A percentile compares a stretch with the other conserved stretches of the same genome.
These are phyloP conservation scores for Entomortierella beljakovae DNA, from an alignment of 192 early-diverging fungal genomes.

Conservation along the genomic window DNA sequence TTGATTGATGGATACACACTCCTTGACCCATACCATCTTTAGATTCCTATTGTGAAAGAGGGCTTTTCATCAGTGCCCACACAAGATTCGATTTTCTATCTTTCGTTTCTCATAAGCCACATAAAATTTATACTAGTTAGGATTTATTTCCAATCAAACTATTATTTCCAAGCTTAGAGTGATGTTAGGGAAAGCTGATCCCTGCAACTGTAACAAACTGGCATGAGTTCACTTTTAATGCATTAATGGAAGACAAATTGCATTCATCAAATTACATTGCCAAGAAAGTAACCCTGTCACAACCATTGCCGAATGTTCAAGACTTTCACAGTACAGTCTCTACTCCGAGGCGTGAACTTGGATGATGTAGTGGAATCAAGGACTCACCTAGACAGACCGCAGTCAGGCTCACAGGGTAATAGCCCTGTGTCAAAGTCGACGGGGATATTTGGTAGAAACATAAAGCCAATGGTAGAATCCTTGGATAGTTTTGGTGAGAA, in stretches of 20 bases:
- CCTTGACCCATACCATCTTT: slow-evolving; percentile 17
- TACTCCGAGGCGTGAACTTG: slow-evolving; percentile 52
- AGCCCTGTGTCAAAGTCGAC: slow-evolving; percentile 29
- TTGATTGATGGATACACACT: neutral
- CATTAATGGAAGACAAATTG: neutral
- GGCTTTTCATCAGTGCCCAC: neutral
- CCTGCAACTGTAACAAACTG: neutral
- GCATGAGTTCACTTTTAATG: neutral
- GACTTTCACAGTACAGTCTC: slow-evolving; percentile 64
- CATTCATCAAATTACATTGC: neutral
- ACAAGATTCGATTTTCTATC: neutral
- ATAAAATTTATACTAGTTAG: neutral
- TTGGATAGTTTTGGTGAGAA: slow-evolving; percentile 52
- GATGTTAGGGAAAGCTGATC: no score
- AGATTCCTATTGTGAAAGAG: slow-evolving; percentile 33
- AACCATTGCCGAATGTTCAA: slow-evolving; percentile 38
- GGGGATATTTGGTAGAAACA: slow-evolving; percentile 49
- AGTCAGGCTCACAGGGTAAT: slow-evolving; percentile 14
- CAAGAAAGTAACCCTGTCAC: neutral
- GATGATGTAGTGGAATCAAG: slow-evolving; percentile 54
- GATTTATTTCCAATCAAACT: no score
- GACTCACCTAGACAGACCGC: slow-evolving; percentile 29
- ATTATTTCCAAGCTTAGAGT: no score
- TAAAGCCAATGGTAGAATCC: slow-evolving; percentile 22
- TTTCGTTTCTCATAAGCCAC: neutral